These are phyloP conservation scores for Talaromyces amestolkiae DNA, from an alignment of 2,329 filamentous ascomycete genomes.

Conservation along the genomic window DNA sequence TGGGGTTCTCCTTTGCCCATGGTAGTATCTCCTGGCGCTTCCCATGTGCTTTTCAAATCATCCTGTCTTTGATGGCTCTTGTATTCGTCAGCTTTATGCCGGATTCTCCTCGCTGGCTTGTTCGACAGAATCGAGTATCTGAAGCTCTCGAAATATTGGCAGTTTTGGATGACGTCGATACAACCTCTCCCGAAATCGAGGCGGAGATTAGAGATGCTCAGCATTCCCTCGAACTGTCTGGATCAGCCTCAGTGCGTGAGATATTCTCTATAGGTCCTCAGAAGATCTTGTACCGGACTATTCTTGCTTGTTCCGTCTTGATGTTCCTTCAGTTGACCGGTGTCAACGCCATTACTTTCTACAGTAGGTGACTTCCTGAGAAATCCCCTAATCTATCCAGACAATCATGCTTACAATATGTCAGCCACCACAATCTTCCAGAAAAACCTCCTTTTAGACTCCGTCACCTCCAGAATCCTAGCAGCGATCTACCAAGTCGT, in stretches of 20 bases:
- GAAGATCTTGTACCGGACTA: conserved; percentile 52
- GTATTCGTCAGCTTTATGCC: conserved; percentile 36
- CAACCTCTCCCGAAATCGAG: conserved; percentile 44
- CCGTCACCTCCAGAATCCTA: conserved; percentile 58
- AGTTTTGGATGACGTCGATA: conserved; percentile 44
- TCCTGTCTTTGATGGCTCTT: conserved; percentile 44
- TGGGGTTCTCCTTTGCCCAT: conserved; percentile 23
- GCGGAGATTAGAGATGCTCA: conserved; percentile 59
- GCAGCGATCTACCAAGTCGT: conserved; percentile 56
- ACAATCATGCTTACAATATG: conserved; percentile 48
- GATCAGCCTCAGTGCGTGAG: conserved; percentile 49
- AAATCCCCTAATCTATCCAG: conserved; percentile 44
- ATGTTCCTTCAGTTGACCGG: conserved; percentile 60
- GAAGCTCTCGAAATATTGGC: conserved; percentile 58
- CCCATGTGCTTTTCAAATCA: conserved; percentile 47
- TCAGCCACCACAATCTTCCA: conserved; percentile 55
- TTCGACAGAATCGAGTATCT: conserved; percentile 62
- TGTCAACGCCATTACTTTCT: conserved; percentile 58
- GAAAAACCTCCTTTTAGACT: not conserved
- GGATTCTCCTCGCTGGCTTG: conserved; percentile 38
- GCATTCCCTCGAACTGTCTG: conserved; percentile 38
- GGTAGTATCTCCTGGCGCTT: conserved; percentile 43
- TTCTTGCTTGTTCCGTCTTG: conserved; percentile 58
- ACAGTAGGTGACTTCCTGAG: conserved; percentile 26
- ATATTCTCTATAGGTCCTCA: conserved; percentile 48